Conservation (phyloP, 1,284 basidiomycete species). For the Ganoderma leucocontextum region DNA sequence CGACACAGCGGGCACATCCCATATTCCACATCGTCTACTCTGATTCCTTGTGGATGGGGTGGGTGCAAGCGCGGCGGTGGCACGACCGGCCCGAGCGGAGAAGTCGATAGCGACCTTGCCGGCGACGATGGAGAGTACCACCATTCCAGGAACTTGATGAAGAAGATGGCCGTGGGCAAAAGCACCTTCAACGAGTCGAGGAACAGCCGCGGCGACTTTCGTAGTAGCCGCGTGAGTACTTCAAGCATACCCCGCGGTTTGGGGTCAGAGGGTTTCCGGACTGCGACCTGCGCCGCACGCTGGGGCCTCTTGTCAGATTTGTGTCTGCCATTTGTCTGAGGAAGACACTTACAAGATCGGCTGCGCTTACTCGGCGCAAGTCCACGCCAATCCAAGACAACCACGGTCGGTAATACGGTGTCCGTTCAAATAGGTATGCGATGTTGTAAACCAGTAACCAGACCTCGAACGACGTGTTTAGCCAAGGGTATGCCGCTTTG, state of each 20-base stretch:
- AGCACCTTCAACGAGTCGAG: constrained; percentile 84
- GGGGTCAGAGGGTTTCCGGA: constrained; percentile 34
- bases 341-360: constrained; percentile 69
- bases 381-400: constrained; percentile 85
- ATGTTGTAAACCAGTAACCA: constrained; percentile 89
- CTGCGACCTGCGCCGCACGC: constrained; percentile 43
- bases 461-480: constrained; percentile 80
- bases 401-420: constrained; percentile 93
- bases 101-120: constrained; percentile 67
- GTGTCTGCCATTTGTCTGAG: neutral
- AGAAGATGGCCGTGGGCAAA: constrained; percentile 93
- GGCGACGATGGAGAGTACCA: constrained; percentile 98
- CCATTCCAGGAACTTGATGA: constrained; percentile 98
- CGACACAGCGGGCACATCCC: constrained; percentile 89
- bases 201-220: constrained; percentile 65
- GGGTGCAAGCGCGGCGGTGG: constrained; percentile 79
- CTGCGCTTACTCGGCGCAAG: constrained; percentile 77
- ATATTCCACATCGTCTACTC: constrained; percentile 69
- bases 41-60: constrained; percentile 73
- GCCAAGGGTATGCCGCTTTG: constrained; percentile 83
- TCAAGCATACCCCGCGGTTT: constrained; percentile 48
- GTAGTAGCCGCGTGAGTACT: constrained; percentile 54
- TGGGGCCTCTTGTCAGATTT: constrained; percentile 20
- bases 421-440: constrained; percentile 90
- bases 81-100: constrained; percentile 71